A percentile compares a stretch with the other conserved stretches of the same genome.
Evolutionary conservation across 257 asterid species (phyloP).

Genomic region (Nicotiana otophora): DNA sequence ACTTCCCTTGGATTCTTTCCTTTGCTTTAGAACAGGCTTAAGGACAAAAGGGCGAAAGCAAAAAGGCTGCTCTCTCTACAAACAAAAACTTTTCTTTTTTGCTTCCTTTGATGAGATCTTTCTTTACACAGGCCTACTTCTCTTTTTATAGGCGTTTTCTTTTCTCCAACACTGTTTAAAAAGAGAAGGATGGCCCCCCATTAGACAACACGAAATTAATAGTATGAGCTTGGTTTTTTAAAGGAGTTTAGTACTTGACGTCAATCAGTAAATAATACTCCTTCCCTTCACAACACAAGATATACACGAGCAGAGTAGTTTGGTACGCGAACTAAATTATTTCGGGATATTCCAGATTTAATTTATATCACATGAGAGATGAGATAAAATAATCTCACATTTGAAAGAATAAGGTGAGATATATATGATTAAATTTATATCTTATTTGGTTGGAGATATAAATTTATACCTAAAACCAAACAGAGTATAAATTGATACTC

Average conservation of each 20-base stretch:
- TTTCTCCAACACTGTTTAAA: conserved; percentile 5
- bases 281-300: no score
- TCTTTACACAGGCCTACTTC: neutral
- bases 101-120: conserved; percentile 17
- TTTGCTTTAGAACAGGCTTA: neutral
- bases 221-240: neutral
- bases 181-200: conserved; percentile 17
- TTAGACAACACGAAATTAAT: neutral
- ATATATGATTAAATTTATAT: no score
- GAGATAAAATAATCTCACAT: no score
- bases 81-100: conserved; percentile 18
- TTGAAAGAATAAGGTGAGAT: no score
- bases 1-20: conserved; percentile 27
- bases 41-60: conserved; percentile 2
- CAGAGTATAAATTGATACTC: no score
- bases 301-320: no score
- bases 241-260: neutral
- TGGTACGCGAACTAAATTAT: no score
- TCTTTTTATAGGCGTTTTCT: conserved; percentile 41
- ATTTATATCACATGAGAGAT: no score
- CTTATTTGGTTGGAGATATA: no score
- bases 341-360: no score
- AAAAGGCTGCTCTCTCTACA: conserved; percentile 13
- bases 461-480: no score
- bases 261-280: neutral